Conservation (phyloP, 169 alveolate genomes). For the Plasmodium vinckei region DNA sequence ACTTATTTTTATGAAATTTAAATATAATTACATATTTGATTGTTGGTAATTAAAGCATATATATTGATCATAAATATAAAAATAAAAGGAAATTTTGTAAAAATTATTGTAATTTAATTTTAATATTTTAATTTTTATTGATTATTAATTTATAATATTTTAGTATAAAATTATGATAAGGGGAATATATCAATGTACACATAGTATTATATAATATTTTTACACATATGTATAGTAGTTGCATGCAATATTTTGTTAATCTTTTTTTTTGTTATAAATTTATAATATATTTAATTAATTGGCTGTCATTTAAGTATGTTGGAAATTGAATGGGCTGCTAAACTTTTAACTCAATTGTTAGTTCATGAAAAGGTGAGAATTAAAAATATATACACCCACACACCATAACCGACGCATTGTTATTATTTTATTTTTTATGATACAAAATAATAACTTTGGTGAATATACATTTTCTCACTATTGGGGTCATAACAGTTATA, state of each 20-base stretch:
- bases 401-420: neutral
- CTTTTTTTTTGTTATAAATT: too few species aligned
- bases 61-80: too few species aligned
- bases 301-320: neutral
- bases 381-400: neutral
- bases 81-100: too few species aligned
- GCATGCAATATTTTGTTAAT: too few species aligned
- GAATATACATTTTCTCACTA: neutral
- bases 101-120: too few species aligned
- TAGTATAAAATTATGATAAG: too few species aligned
- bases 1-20: too few species aligned
- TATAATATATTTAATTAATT: neutral
- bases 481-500: neutral
- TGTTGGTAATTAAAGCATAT: too few species aligned
- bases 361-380: conserved; percentile 60
- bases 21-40: too few species aligned
- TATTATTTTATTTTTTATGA: neutral
- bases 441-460: too few species aligned
- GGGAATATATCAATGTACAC: neutral
- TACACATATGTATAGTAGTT: neutral
- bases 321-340: conserved; percentile 68
- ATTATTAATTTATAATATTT: too few species aligned
- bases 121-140: too few species aligned
- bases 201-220: neutral
- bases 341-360: conserved; percentile 46